Conservation (phyloP, 2,329 filamentous ascomycete species). For the Alternaria alternata region DNA sequence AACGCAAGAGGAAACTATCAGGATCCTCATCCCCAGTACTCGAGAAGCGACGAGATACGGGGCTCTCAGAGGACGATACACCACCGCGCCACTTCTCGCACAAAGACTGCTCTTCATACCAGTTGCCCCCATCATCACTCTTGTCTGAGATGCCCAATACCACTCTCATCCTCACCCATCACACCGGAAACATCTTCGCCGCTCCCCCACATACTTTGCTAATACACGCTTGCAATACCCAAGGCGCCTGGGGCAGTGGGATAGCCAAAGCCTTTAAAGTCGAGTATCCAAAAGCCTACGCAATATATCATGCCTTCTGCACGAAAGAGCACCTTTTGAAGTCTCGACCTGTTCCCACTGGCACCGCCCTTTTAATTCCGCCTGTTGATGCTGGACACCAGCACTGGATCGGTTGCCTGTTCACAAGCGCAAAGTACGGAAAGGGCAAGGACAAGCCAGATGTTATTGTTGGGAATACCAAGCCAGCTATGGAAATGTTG, state of each 20-base stretch:
- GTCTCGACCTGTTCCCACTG: slow-evolving; percentile 44
- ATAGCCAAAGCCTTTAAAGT: slow-evolving; percentile 62
- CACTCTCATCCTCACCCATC: slow-evolving; percentile 27
- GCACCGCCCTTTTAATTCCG: slow-evolving; percentile 63
- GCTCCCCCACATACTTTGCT: slow-evolving; percentile 60
- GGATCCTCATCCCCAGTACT: not conserved
- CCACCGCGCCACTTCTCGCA: slow-evolving; percentile 16
- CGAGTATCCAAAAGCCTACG: slow-evolving; percentile 61
- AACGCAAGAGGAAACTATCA: slow-evolving; percentile 7
- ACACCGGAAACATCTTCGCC: slow-evolving; percentile 61
- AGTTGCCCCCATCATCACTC: not conserved
- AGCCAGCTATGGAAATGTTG: slow-evolving; percentile 59
- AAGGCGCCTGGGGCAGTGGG: slow-evolving; percentile 66
- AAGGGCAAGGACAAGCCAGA: slow-evolving; percentile 51
- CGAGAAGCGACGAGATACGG: slow-evolving; percentile 9
- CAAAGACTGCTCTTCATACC: slow-evolving; percentile 14
- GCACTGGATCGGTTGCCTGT: slow-evolving; percentile 67
- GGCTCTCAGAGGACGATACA: not conserved
- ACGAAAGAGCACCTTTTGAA: slow-evolving; percentile 27
- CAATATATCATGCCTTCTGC: slow-evolving; percentile 60
- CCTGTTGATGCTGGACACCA: slow-evolving; percentile 52
- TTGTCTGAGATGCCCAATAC: not conserved
- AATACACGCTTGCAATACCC: slow-evolving; percentile 68
- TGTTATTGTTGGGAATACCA: slow-evolving; percentile 60
- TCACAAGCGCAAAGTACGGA: slow-evolving; percentile 63